A percentile compares a stretch with the other conserved stretches of the same genome.
Conservation (phyloP, 441 rosid genomes). For the Erysimum cheiri region DNA sequence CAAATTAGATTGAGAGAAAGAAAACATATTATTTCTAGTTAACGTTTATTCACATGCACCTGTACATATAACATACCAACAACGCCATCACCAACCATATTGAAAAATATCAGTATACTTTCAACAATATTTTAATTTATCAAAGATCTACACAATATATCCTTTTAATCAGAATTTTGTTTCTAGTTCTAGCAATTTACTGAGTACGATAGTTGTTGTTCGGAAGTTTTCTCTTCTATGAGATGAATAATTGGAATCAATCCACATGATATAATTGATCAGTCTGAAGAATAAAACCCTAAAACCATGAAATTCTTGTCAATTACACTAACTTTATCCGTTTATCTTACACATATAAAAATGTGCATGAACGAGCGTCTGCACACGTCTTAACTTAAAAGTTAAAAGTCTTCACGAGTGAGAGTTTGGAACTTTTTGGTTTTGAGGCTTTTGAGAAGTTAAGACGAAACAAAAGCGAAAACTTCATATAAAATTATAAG, state of each 20-base stretch:
- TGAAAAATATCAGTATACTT: too few species aligned
- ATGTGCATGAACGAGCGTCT: neutral
- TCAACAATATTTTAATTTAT: too few species aligned
- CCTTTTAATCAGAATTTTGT: too few species aligned
- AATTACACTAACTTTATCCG: constrained; percentile 19
- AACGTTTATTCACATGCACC: neutral
- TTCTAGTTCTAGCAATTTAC: neutral
- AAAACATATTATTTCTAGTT: neutral
- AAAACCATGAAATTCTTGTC: constrained; percentile 13
- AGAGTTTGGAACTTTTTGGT: constrained; percentile 18
- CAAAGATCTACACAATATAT: too few species aligned
- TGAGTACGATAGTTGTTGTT: too few species aligned
- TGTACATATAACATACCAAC: neutral
- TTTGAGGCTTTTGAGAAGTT: constrained; percentile 40
- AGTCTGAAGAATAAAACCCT: neutral
- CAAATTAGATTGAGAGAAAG: neutral
- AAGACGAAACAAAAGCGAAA: constrained; percentile 4
- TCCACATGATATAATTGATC: neutral
- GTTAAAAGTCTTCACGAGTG: constrained; percentile 26
- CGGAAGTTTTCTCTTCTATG: neutral
- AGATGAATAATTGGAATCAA: neutral
- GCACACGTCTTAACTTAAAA: constrained; percentile 19
- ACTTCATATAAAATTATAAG: neutral
- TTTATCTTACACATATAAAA: neutral
- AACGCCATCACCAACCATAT: neutral